Evolutionary conservation across 106 monocot species (phyloP), one percentile per base, ranked within the genome.

Genomic region (Platanthera guangdongensis): DNA sequence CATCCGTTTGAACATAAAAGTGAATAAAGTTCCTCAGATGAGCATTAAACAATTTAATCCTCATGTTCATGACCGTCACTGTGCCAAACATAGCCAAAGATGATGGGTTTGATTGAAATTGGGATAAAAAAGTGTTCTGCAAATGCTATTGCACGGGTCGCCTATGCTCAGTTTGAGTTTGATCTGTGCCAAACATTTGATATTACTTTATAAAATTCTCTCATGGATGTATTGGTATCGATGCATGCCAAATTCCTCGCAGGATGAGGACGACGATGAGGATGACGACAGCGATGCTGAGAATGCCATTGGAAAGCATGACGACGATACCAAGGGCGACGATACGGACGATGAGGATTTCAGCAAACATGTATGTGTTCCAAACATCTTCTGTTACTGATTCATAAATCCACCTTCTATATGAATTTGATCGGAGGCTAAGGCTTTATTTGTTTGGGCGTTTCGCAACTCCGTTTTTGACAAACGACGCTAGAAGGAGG

Each of bases 261-360:
- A 72, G 72, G 72, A 51, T 2, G 72, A 72, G 21, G 72, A 72
- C 21, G 72, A 8, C 7, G 59, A 77, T 50, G 77, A 68, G 11
- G 46, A 30, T 57, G 45, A 9, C 28, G 10, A 68, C 14, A 3
- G 14, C 32, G 74, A 75, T 75, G 54, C 4, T 28, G 54, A 75
- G 13, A 54, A 75, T 75, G 49, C 51, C 72, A 46, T 47, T 15
- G 70, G 48, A 71, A 46, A 71, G 45, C 50, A 72, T 72, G 72
- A 50, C 51, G 18, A 77, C 6, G 50, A 75, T 28, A 25, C 1
- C 18, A 30, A 19, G 2, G 60, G 18, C 7, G 45, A 28, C 15
- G 52, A 50, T 28, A 39, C 10, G 11, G 54, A 75, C 4, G 74
- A 75, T 15, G 74, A 75, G 52, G 55, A 32, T 54, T 15, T 28